Conservation (phyloP, 2,329 filamentous ascomycete species). For the Calonectria ilicicola region DNA sequence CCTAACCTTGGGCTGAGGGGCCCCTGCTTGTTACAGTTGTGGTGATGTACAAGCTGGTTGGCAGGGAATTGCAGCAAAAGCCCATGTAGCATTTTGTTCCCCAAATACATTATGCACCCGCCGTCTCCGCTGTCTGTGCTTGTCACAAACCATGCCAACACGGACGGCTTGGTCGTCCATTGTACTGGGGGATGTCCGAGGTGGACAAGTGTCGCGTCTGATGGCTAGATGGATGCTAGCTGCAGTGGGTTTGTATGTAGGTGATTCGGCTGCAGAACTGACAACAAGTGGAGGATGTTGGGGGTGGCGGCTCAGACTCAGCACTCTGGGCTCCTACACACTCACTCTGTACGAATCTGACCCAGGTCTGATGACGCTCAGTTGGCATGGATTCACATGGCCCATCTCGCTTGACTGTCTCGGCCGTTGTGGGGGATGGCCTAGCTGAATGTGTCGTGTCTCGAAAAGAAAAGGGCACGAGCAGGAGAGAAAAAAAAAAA, state of each 20-base stretch:
- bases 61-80: neutral
- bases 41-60: neutral
- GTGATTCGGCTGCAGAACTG: neutral
- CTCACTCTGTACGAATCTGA: neutral
- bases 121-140: neutral
- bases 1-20: neutral
- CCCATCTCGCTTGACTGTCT: neutral
- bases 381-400: neutral
- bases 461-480: neutral
- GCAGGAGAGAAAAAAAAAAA: neutral
- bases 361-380: neutral
- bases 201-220: neutral
- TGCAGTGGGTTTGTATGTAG: slow-evolving; percentile 2
- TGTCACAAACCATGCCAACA: slow-evolving; percentile 5
- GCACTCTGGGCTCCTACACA: neutral
- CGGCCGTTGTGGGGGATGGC: neutral
- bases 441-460: neutral
- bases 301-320: neutral
- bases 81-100: neutral
- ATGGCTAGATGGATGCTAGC: neutral
- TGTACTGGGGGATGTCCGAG: neutral
- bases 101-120: neutral
- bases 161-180: neutral
- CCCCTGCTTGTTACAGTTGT: slow-evolving; percentile 3
- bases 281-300: neutral